Conservation (phyloP, 805 yeast genomes). For the Candida schatavii region DNA sequence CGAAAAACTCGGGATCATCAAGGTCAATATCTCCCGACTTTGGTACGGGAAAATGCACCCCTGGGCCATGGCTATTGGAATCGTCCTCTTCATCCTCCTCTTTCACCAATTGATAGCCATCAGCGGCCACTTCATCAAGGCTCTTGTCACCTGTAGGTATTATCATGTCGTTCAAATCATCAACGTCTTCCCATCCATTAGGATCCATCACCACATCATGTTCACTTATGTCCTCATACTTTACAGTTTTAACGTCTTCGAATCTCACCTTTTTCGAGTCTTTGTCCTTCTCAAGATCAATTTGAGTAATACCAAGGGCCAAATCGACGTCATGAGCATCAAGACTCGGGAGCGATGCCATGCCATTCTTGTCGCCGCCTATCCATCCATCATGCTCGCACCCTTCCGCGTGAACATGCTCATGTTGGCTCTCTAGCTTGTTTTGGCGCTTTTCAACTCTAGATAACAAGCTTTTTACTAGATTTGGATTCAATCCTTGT, state of each 20-base stretch:
- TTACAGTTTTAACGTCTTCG: slow-evolving; percentile 27
- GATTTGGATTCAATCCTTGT: slow-evolving; percentile 63
- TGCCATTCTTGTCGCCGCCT: slow-evolving; percentile 37
- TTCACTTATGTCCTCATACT: slow-evolving; percentile 26
- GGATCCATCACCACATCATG: slow-evolving; percentile 21
- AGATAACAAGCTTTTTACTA: slow-evolving; percentile 55
- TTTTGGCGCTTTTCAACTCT: slow-evolving; percentile 51
- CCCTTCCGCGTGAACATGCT: slow-evolving; percentile 40
- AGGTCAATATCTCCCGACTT: slow-evolving; percentile 45
- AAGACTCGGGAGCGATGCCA: slow-evolving; percentile 28
- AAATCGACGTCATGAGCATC: slow-evolving; percentile 34
- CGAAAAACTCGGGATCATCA: slow-evolving; percentile 74
- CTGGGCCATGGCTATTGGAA: slow-evolving; percentile 30
- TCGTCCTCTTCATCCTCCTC: slow-evolving; percentile 37
- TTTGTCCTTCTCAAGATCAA: slow-evolving; percentile 5
- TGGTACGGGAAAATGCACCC: slow-evolving; percentile 69
- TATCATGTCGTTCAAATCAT: slow-evolving; percentile 49
- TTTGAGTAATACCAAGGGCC: slow-evolving; percentile 30
- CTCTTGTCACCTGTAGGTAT: slow-evolving; percentile 33
- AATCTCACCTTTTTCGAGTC: slow-evolving; percentile 24
- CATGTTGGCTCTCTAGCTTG: slow-evolving; percentile 12
- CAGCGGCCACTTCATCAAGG: slow-evolving; percentile 39
- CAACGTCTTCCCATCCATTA: slow-evolving; percentile 49
- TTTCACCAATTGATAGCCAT: slow-evolving; percentile 38
- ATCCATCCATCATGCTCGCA: slow-evolving; percentile 34